Percentiles rank a stretch among this genome's conserved stretches.
These are phyloP conservation scores for Chytriomyces sp. DNA, from an alignment of 192 early-diverging fungal genomes.

Conservation along the genomic window DNA sequence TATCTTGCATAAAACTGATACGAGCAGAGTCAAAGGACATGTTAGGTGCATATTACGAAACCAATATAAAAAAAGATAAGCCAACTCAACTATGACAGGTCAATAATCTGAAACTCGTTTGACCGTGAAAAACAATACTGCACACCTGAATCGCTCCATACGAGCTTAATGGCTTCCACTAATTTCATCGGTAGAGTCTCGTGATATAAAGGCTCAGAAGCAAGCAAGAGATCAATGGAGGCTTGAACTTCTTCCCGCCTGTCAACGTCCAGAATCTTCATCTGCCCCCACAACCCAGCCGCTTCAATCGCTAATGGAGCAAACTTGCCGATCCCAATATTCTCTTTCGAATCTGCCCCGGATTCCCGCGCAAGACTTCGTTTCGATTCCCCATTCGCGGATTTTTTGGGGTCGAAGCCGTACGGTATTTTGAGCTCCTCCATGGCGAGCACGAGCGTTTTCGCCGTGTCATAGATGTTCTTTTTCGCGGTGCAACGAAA, in stretches of 20 bases:
- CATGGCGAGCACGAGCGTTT: slow-evolving; percentile 97
- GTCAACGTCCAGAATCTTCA: slow-evolving; percentile 50
- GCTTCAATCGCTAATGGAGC: background rate
- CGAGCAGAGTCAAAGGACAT: background rate
- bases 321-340: background rate
- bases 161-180: slow-evolving; percentile 72
- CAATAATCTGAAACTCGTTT: slow-evolving; percentile 94
- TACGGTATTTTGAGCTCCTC: slow-evolving; percentile 44
- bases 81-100: slow-evolving; percentile 63
- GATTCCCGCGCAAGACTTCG: background rate
- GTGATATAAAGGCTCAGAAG: slow-evolving; percentile 69
- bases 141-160: slow-evolving; percentile 88
- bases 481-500: slow-evolving; percentile 93
- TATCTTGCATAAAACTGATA: slow-evolving; percentile 23
- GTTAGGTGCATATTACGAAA: background rate
- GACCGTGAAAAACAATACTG: slow-evolving; percentile 77
- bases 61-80: background rate
- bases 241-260: background rate
- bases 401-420: slow-evolving; percentile 10
- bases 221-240: background rate
- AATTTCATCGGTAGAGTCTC: slow-evolving; percentile 73
- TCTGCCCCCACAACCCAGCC: slow-evolving; percentile 58
- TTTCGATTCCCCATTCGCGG: background rate
- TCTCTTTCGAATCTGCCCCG: background rate
- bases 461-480: slow-evolving; percentile 93